phyloP scores from a whole-genome alignment of 129 eudicot species.

The Dittrichia graveolens region DNA sequence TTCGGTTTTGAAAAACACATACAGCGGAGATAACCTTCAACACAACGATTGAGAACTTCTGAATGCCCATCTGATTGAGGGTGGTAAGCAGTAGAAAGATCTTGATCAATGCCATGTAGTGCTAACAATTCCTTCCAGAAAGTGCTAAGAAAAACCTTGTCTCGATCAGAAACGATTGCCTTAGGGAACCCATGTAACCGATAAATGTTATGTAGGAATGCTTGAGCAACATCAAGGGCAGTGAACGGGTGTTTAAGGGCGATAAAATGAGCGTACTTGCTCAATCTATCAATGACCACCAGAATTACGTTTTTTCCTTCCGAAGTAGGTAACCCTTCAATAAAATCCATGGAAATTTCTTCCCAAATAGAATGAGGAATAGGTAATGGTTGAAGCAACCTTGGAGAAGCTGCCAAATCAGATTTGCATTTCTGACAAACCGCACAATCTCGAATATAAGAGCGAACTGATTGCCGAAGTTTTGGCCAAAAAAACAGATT shows the following conservation, averaged over 20 bases:
- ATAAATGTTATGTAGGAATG: not conserved
- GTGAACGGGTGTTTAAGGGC: conserved; percentile 4
- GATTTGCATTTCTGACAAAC: conserved; percentile 3
- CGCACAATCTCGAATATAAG: not conserved
- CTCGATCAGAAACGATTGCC: not conserved
- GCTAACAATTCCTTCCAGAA: not conserved
- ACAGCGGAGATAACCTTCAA: not conserved
- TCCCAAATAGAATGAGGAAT: conserved; percentile 3
- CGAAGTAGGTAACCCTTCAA: conserved; percentile 6
- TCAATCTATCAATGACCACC: not conserved
- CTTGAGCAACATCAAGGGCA: not conserved
- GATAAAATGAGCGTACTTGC: not conserved
- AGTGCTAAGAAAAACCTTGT: not conserved
- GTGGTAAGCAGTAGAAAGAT: not conserved
- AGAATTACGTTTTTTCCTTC: not conserved
- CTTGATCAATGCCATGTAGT: not conserved
- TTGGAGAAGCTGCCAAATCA: not conserved
- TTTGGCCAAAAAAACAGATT: not conserved
- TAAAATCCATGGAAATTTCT: conserved; percentile 26
- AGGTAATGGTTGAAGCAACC: conserved; percentile 11
- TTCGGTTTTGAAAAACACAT: not conserved
- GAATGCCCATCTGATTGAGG: conserved; percentile 2
- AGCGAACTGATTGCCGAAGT: not conserved
- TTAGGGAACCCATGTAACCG: not conserved
- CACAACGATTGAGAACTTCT: not conserved